Conservation (phyloP, 1,284 basidiomycete genomes). For the Tilletia indica region DNA sequence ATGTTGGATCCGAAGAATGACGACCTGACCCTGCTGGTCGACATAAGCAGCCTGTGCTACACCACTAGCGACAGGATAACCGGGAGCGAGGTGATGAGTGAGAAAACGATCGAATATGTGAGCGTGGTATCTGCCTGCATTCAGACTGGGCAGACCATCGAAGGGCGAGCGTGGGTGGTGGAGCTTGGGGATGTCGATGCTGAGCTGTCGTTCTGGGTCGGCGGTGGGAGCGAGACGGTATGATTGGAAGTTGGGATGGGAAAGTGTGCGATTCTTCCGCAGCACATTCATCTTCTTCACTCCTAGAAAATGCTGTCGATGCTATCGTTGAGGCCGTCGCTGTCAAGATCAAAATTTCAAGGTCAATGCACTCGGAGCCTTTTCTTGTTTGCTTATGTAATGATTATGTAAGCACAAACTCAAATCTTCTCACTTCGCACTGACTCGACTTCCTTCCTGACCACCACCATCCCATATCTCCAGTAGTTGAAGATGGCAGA, state of each 20-base stretch:
- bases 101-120: constrained; percentile 20
- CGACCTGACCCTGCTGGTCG: neutral
- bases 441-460: neutral
- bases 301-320: too few species aligned
- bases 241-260: constrained; percentile 30
- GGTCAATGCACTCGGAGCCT: too few species aligned
- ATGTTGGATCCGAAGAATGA: neutral
- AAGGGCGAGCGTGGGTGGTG: constrained; percentile 24
- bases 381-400: too few species aligned
- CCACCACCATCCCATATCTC: neutral
- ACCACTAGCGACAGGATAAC: neutral
- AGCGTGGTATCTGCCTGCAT: constrained; percentile 19
- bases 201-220: neutral
- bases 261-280: constrained; percentile 18
- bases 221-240: constrained; percentile 28
- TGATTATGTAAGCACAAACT: neutral
- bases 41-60: constrained; percentile 1
- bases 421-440: neutral
- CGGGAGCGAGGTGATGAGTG: constrained; percentile 22
- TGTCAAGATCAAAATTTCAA: too few species aligned
- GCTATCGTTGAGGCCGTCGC: too few species aligned
- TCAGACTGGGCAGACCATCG: constrained; percentile 24
- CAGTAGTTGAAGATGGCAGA: neutral
- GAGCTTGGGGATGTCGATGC: constrained; percentile 23
- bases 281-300: neutral